Base-by-base conservation (phyloP, 2,329 filamentous ascomycete species). In the Beauveria varroae region DNA sequence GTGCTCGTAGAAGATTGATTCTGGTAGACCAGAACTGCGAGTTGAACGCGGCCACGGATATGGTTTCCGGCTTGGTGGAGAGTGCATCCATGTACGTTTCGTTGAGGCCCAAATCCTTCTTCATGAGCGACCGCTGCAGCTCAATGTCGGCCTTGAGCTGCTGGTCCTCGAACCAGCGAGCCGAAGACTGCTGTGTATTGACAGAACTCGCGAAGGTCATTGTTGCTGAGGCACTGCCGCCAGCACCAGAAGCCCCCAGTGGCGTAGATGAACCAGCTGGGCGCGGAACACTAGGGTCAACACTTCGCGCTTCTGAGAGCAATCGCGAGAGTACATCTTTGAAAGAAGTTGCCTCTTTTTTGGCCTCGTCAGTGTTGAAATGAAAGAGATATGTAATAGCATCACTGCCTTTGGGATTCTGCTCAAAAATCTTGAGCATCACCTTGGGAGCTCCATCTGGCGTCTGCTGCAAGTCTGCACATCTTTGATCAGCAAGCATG, bases 1-100 rank as follows among this genome's bases (percentile, higher is more conserved):
- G 90, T 0, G 93, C 89, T 14, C 95, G 89, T 34, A 99, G 81
- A 37, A 97, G 79, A 71, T 91, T 91, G 52, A 93, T 84, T 51
- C 96, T 84, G 2, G 91, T 91, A 1, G 91, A 91, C 95, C 95
- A 99, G 76, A 99, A 99, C 72, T 97, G 93, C 1, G 86, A 81
- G 67, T 93, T 92, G 73, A 98, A 96, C 50, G 92, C 88, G 1
- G 84, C 84, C 30, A 89, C 86, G 0, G 88, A 88, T 64, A 98
- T 88, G 2, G 89, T 87, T 8, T 93, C 89, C 0, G 93, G 92
- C 70, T 96, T 96, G 9, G 90, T 89, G 57, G 84, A 81, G 54
- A 92, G 79, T 0, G 91, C 89, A 70, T 96, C 91, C 76, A 91
- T 87, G 72, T 97, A 97, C 49, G 93, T 95, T 71, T 90, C 86